Percentiles rank a stretch among this genome's conserved stretches.
phyloP scores from a whole-genome alignment of 441 rosid species.

The Arabidopsis lyrata region DNA sequence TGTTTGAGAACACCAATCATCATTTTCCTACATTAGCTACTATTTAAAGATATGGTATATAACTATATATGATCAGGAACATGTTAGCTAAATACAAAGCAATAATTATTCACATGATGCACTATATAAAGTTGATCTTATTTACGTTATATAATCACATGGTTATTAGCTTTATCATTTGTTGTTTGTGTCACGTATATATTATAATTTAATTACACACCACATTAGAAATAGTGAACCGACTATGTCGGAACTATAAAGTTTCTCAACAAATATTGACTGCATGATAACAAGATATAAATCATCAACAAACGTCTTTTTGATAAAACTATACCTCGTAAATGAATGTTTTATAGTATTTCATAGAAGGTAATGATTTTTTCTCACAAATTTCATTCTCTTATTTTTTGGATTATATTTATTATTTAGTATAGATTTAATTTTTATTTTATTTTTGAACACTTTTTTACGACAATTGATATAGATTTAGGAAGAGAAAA shows the following conservation, averaged over 20 bases:
- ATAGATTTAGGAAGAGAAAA: background rate
- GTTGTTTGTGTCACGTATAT: conserved; percentile 4
- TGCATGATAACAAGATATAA: background rate
- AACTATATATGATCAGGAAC: conserved; percentile 15
- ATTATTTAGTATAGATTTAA: no score
- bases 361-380: background rate
- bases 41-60: background rate
- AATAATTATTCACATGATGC: conserved; percentile 31
- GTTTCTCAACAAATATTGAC: conserved; percentile 2
- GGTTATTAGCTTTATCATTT: conserved; percentile 27
- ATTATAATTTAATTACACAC: background rate
- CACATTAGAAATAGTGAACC: conserved; percentile 22
- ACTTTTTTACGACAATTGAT: background rate
- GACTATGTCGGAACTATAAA: conserved; percentile 23
- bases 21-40: background rate
- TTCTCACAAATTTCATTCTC: no score
- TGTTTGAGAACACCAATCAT: background rate
- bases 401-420: no score
- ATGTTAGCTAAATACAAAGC: conserved; percentile 34
- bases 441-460: no score
- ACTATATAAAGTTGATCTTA: background rate
- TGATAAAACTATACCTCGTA: background rate
- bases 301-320: background rate
- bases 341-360: background rate
- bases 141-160: conserved; percentile 19